Base-by-base conservation (phyloP, 768 basidiomycete genomes). In the Gymnopilus dilepis region DNA sequence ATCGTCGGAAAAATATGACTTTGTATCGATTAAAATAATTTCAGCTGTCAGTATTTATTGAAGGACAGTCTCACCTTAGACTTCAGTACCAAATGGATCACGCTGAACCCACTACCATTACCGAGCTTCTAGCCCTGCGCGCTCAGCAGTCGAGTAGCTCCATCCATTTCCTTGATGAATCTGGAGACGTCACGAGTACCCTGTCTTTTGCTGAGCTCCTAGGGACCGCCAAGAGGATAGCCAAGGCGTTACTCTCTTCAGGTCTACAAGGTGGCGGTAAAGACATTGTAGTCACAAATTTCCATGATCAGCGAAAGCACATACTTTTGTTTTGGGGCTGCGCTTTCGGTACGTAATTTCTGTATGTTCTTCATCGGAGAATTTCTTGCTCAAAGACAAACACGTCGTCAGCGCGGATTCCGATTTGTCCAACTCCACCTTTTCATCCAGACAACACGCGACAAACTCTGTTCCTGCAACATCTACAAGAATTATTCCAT, bases 261-360 rank as follows among this genome's bases (percentile, higher is more conserved):
- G 53, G 53, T 11, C 53, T 55, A 13, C 33, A 41, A 24, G 22
- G 34, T 17, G 53, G 37, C n/a, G 53, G 53, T n/a, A 55, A 40
- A 21, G 53, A 55, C 37, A 40, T 55, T 19, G 53, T 55, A 6
- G 37, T 55, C 6, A 24, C 53, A 34, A 37, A 55, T 15, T 55
- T 55, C 37, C 12, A 37, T 26, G 34, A 55, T 26, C 53, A 55
- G 22, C 6, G 37, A 40, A 22, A 17, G 12, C 53, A 55, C 21
- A 55, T 55, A 38, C 53, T 37, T 26, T n/a, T 55, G 13, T 55
- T 55, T 22, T 55, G 53, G 53, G 53, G 34, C 8, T 55, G 53
- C 19, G 33, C 34, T 40, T 38, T 55, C 9, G 53, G 53, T 55
- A 3, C 24, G 53, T n/a, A 6, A 21, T 34, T 22, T 54, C 3